A percentile compares a stretch with the other conserved stretches of the same genome.
Conservation (phyloP, 2,329 filamentous ascomycete species). For the Periconia sp. region DNA sequence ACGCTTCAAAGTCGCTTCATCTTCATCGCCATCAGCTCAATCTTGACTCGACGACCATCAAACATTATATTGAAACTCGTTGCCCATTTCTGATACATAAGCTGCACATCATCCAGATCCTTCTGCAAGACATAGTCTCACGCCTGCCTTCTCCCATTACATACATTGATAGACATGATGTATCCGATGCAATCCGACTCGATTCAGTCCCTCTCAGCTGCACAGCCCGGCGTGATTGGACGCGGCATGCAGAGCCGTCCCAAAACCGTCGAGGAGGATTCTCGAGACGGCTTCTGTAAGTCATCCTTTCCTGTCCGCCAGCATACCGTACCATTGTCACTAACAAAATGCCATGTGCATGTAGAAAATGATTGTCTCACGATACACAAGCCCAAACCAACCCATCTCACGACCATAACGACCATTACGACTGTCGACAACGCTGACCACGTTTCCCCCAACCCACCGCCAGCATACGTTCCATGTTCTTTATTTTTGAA, state of each 20-base stretch:
- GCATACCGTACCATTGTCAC: background rate
- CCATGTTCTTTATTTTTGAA: constrained; percentile 8
- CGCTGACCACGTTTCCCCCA: constrained; percentile 2
- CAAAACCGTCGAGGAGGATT: constrained; percentile 6
- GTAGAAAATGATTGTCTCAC: background rate
- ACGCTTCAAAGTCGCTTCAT: constrained; percentile 1
- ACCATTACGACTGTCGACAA: background rate
- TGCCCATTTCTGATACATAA: constrained; percentile 13
- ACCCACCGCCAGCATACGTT: constrained; percentile 22
- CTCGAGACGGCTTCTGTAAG: constrained; percentile 27
- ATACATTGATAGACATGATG: constrained; percentile 19
- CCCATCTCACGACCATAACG: background rate
- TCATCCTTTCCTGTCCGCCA: background rate
- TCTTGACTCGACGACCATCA: background rate
- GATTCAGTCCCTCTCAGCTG: background rate
- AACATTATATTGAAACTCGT: constrained; percentile 13
- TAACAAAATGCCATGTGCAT: background rate
- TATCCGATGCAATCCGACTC: constrained; percentile 1
- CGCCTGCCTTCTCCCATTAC: constrained; percentile 2
- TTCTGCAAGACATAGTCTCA: constrained; percentile 27
- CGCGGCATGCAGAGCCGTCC: constrained; percentile 4
- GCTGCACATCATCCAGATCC: constrained; percentile 10
- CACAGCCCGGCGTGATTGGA: too few species aligned
- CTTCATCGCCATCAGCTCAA: background rate
- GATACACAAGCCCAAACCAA: too few species aligned